Evolutionary conservation across 495 filamentous ascomycete species (phyloP).

Genomic region (Sordaria brevicollis): DNA sequence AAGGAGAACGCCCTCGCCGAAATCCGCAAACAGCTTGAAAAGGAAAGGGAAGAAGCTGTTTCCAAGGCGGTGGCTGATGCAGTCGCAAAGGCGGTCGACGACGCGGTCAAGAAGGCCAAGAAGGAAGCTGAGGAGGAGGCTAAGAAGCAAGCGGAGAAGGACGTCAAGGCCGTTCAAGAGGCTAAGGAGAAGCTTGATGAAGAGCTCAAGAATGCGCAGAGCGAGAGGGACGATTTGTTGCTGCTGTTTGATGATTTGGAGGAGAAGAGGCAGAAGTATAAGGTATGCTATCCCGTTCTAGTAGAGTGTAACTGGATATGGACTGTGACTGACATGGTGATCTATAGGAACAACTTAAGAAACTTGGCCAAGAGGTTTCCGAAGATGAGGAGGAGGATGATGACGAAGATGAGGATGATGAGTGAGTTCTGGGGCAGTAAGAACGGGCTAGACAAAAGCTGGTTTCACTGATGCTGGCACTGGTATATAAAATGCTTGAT

Average conservation of each 20-base stretch:
- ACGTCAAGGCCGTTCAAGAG: constrained; percentile 30
- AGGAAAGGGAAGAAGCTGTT: background rate
- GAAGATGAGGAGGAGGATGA: constrained; percentile 69
- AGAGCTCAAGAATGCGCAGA: constrained; percentile 51
- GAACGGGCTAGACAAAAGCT: background rate
- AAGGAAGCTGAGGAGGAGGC: constrained; percentile 13
- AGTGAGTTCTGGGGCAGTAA: constrained; percentile 25
- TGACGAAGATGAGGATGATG: constrained; percentile 51
- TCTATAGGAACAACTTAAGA: constrained; percentile 56
- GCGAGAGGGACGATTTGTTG: constrained; percentile 72
- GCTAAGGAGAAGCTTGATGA: constrained; percentile 47
- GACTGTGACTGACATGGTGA: constrained; percentile 10
- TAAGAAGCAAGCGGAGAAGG: constrained; percentile 33
- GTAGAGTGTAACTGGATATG: background rate
- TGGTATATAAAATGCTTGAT: background rate
- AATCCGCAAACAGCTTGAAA: background rate
- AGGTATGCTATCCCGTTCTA: constrained; percentile 42
- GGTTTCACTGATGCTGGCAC: too few species aligned
- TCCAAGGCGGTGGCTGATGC: background rate
- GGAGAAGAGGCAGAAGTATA: constrained; percentile 69
- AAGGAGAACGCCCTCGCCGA: background rate
- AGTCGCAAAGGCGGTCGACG: background rate
- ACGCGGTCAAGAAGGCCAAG: background rate
- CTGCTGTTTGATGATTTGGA: constrained; percentile 88
- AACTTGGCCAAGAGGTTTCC: constrained; percentile 61